Base-by-base conservation (phyloP, 163 green algal genomes). In the Prototheca wickerhamii region DNA sequence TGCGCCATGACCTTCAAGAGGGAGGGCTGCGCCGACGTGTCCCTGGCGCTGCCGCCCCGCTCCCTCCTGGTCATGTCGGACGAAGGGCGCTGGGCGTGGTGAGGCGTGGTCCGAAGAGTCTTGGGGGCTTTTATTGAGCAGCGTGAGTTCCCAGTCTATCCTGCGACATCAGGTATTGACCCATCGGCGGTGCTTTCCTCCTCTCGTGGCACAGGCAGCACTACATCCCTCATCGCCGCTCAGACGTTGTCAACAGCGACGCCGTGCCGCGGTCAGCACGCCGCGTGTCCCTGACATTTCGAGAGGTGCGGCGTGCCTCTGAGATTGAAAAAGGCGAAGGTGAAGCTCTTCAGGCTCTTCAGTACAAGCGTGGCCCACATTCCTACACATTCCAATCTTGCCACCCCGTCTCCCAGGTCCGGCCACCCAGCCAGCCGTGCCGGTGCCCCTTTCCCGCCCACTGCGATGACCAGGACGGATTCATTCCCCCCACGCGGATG, bases 171-270 rank as follows among this genome's bases (percentile, higher is more conserved):
- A n/a, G n/a, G n/a, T n/a, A n/a, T n/a, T n/a, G n/a, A n/a, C n/a
- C n/a, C n/a, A n/a, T n/a, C n/a, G n/a, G n/a, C n/a, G n/a, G n/a
- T n/a, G n/a, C n/a, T n/a, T n/a, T n/a, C n/a, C n/a, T n/a, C n/a
- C n/a, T n/a, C n/a, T n/a, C n/a, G n/a, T n/a, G n/a, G n/a, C 1
- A 25, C 51, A 58, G 87, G 88, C 79, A 91, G 66, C 93, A 98
- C 73, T 97, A 95, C 85, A 97, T 98, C 46, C 92, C 92, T 0
- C 88, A 97, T 74, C 78, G 91, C 29, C 91, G 91, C 76, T 53
- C 64, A 7, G 89, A 95, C 64, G 8, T 65, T 26, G 61, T 96
- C 10, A 66, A 69, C 32, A 69, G 68, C 29, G 32, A 69, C 31
- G 52, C 68, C 53, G 53, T 91, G 29, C 70, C 69, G 0, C 75